A percentile compares a stretch with the other conserved stretches of the same genome.
These are phyloP conservation scores for Anastatica hierochuntica DNA, from an alignment of 345 rosid species.

Conservation along the genomic window DNA sequence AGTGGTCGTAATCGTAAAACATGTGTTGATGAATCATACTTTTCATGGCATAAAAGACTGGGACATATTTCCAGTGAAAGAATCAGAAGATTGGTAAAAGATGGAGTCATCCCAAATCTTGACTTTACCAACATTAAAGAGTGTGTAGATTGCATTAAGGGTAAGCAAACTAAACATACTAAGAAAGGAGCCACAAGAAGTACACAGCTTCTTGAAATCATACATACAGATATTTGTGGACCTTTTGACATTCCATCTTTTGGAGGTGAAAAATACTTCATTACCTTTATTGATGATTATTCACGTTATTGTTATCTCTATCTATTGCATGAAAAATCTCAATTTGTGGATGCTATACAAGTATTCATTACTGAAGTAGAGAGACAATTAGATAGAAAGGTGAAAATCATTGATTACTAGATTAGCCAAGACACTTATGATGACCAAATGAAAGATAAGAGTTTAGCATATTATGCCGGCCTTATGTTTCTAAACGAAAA, in stretches of 20 bases:
- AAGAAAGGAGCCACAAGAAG: background rate
- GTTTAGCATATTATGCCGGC: background rate
- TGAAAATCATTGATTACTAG: background rate
- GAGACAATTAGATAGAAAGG: constrained; percentile 1
- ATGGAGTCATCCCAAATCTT: background rate
- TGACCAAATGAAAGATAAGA: background rate
- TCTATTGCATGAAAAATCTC: background rate
- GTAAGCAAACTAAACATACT: constrained; percentile 5
- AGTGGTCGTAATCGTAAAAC: background rate
- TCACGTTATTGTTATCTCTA: constrained; percentile 5
- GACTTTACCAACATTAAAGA: background rate
- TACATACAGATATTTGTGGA: constrained; percentile 1
- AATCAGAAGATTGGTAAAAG: background rate
- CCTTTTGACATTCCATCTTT: background rate
- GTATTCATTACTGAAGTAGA: background rate
- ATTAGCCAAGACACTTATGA: background rate
- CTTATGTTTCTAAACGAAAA: background rate
- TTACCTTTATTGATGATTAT: background rate
- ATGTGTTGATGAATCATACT: background rate
- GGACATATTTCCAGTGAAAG: background rate
- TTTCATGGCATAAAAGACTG: background rate
- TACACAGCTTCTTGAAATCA: background rate
- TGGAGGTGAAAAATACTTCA: background rate
- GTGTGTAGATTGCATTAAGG: constrained; percentile 3
- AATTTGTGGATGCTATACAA: background rate